A percentile compares a stretch with the other conserved stretches of the same genome.
Evolutionary conservation across 192 early-diverging fungal genomes (phyloP).

Genomic region (Mortierella antarctica): DNA sequence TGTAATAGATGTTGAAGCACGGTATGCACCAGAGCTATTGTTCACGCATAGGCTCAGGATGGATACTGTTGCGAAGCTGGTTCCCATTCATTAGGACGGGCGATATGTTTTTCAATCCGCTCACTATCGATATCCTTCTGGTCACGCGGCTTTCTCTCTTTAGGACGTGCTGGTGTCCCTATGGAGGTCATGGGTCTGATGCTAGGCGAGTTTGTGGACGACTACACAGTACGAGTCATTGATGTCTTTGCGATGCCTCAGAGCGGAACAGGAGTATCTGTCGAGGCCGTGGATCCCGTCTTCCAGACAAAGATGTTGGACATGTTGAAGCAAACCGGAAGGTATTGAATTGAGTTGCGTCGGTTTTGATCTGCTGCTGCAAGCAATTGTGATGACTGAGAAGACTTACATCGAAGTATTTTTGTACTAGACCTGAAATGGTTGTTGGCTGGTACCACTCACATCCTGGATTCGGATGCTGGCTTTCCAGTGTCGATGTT

Average conservation of each 20-base stretch:
- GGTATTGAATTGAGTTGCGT: slow-evolving; percentile 56
- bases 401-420: neutral
- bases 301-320: slow-evolving; percentile 99
- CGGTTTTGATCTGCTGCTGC: neutral
- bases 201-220: slow-evolving; percentile 99
- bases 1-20: slow-evolving; percentile 86
- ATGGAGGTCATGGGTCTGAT: slow-evolving; percentile 99
- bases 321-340: slow-evolving; percentile 99
- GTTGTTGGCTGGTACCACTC: slow-evolving; percentile 99
- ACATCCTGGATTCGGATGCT: slow-evolving; percentile 99
- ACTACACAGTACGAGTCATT: slow-evolving; percentile 98
- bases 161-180: slow-evolving; percentile 95
- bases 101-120: neutral
- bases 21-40: slow-evolving; percentile 51
- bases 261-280: slow-evolving; percentile 98
- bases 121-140: neutral
- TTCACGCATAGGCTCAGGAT: too few species aligned
- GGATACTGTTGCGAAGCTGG: too few species aligned
- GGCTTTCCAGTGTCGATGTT: slow-evolving; percentile 99
- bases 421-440: slow-evolving; percentile 84
- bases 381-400: neutral
- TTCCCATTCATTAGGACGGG: too few species aligned
- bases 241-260: slow-evolving; percentile 99
- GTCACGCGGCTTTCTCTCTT: slow-evolving; percentile 26
- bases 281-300: slow-evolving; percentile 99